These are phyloP conservation scores for Asterochloris erici DNA, from an alignment of 139 green algal genomes.

Conservation along the genomic window DNA sequence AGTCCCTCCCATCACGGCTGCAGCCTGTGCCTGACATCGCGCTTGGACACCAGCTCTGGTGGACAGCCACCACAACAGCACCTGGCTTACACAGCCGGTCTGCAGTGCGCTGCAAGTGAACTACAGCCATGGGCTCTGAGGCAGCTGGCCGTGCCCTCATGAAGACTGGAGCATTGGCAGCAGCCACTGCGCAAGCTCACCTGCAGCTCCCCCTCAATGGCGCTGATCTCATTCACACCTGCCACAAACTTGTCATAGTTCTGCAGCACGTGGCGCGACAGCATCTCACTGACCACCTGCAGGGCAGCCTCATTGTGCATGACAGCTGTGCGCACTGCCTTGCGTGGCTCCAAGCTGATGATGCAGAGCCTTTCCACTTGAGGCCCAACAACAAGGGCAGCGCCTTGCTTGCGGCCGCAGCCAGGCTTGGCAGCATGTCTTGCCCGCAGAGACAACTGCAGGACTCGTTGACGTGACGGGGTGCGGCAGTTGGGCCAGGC, in stretches of 20 bases:
- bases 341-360: not conserved
- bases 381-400: not conserved
- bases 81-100: not conserved
- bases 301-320: not conserved
- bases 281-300: conserved; percentile 43
- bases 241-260: conserved; percentile 44
- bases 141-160: too few species aligned
- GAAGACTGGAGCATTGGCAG: not conserved
- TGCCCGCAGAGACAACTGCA: too few species aligned
- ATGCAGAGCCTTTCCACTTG: not conserved
- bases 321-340: not conserved
- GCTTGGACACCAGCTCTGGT: too few species aligned
- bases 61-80: too few species aligned
- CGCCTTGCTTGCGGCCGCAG: not conserved
- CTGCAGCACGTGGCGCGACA: conserved; percentile 34
- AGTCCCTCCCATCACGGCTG: too few species aligned
- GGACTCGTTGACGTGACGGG: too few species aligned
- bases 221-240: conserved; percentile 30
- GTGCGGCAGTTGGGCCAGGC: too few species aligned
- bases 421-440: too few species aligned
- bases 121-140: not conserved
- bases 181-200: not conserved
- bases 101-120: not conserved
- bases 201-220: conserved; percentile 31
- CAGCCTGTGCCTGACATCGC: too few species aligned